Evolutionary conservation across 345 rosid species (phyloP).

Genomic region (Salix caprea): DNA sequence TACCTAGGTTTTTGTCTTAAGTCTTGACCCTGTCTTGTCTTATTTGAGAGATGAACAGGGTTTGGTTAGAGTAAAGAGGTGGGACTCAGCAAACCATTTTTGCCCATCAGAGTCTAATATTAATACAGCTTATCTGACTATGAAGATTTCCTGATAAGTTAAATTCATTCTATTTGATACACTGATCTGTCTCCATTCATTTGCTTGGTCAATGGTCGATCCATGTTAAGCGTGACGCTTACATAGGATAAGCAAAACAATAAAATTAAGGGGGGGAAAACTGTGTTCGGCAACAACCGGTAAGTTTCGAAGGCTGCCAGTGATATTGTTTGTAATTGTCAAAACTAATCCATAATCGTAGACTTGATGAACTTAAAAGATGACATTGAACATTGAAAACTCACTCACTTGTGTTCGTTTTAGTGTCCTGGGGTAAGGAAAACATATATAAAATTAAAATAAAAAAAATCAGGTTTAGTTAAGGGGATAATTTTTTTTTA

Average conservation of each 20-base stretch:
- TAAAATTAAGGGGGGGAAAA: too few relatives aligned
- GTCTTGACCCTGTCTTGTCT: slow-evolving; percentile 16
- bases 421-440: too few relatives aligned
- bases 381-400: neutral
- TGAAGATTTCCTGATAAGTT: neutral
- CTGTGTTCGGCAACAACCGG: neutral
- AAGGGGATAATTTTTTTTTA: too few relatives aligned
- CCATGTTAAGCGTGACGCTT: neutral
- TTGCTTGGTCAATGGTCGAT: slow-evolving; percentile 2
- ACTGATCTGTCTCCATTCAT: neutral
- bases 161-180: neutral
- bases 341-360: too few relatives aligned
- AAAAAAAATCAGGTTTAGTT: too few relatives aligned
- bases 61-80: slow-evolving; percentile 17
- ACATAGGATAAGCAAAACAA: neutral
- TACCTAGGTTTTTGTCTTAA: neutral
- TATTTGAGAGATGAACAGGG: neutral
- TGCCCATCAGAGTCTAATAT: slow-evolving; percentile 6
- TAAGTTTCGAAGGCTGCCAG: too few relatives aligned
- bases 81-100: slow-evolving; percentile 8
- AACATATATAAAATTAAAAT: too few relatives aligned
- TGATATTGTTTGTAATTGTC: too few relatives aligned
- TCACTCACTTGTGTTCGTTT: too few relatives aligned
- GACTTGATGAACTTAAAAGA: too few relatives aligned
- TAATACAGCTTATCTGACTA: slow-evolving; percentile 3